Base-by-base conservation (phyloP, 495 filamentous ascomycete species). In the Pseudotulostoma volvatum region DNA sequence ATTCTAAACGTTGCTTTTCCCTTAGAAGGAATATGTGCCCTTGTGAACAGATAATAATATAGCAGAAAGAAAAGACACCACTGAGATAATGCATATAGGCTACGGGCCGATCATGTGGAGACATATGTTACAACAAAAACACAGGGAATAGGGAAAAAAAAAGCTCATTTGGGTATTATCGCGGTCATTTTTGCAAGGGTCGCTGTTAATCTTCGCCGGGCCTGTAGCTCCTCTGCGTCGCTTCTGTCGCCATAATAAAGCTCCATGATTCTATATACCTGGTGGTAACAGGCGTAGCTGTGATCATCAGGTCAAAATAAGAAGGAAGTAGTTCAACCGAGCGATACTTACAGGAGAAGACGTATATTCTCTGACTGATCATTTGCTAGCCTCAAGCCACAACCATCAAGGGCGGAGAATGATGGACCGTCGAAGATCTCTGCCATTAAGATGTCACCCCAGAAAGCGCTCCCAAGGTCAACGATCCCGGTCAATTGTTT, bases 371-470 rank as follows among this genome's bases (percentile, higher is more conserved):
- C 57, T 18, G 44, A 39, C 28, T 46, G 42, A 7, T 40, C 51
- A 33, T 46, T 33, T 1, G 34, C 18, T 28, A 49, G 43, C 16
- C 44, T 47, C 31, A 61, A 33, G 8, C 61, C 63, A 38, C 59
- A 61, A 3, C 60, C 59, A 36, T 67, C 61, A 9, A 61, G 44
- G 9, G 59, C 47, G 13, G 56, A 51, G 15, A 48, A 36, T 7
- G 50, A 56, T 1, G 61, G 54, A 13, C 50, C 38, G 34, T 61
- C 63, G 31, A 60, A 61, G 1, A 67, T 52, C 35, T 66, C 56
- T 7, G 61, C 63, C 56, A 70, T 60, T 35, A 56, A 51, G 5
- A 61, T 31, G 43, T 71, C 67, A 1, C 66, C 67, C 67, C 67
- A 71, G 5, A 69, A 33, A 18, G 66, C 63, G 23, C 51, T 56